Percentiles rank a stretch among this genome's conserved stretches.
These are phyloP conservation scores for Neostapfia colusana DNA, from an alignment of 176 grass and related monocot genomes.

Conservation along the genomic window DNA sequence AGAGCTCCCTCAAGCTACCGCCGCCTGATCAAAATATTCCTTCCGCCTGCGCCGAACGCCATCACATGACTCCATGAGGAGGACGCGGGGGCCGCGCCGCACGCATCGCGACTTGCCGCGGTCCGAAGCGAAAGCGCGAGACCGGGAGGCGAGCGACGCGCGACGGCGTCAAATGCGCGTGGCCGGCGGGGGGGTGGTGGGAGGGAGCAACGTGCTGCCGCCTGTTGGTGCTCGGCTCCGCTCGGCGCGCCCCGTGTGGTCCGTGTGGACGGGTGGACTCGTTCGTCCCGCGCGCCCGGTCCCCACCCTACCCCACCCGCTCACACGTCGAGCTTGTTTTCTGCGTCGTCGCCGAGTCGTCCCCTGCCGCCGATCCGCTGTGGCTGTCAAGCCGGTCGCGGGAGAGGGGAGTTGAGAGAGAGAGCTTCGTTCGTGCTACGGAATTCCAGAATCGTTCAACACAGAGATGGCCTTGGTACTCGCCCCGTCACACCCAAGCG, in stretches of 20 bases:
- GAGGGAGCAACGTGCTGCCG: too few relatives aligned
- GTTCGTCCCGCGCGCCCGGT: neutral
- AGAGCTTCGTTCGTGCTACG: neutral
- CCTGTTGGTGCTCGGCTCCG: too few relatives aligned
- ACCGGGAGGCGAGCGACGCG: neutral
- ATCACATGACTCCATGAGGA: constrained; percentile 8
- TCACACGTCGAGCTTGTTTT: constrained; percentile 4
- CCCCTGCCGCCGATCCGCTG: neutral
- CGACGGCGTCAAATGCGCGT: constrained; percentile 51
- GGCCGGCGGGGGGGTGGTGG: too few relatives aligned
- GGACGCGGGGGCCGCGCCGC: neutral
- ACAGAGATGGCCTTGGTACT: neutral
- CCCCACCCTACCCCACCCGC: too few relatives aligned
- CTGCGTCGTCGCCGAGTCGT: constrained; percentile 17
- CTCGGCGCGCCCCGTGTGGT: constrained; percentile 9
- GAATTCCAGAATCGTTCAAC: constrained; percentile 35
- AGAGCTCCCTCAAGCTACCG: neutral
- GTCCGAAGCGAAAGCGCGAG: constrained; percentile 7
- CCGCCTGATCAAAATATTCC: neutral
- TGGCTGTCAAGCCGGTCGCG: constrained; percentile 6
- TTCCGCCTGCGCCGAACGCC: neutral
- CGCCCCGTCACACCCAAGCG: neutral
- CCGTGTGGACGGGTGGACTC: constrained; percentile 35
- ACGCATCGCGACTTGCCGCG: constrained; percentile 28
- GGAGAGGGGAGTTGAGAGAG: neutral